These are phyloP conservation scores for Claviceps fusiformis DNA, from an alignment of 2,329 filamentous ascomycete genomes.

Conservation along the genomic window DNA sequence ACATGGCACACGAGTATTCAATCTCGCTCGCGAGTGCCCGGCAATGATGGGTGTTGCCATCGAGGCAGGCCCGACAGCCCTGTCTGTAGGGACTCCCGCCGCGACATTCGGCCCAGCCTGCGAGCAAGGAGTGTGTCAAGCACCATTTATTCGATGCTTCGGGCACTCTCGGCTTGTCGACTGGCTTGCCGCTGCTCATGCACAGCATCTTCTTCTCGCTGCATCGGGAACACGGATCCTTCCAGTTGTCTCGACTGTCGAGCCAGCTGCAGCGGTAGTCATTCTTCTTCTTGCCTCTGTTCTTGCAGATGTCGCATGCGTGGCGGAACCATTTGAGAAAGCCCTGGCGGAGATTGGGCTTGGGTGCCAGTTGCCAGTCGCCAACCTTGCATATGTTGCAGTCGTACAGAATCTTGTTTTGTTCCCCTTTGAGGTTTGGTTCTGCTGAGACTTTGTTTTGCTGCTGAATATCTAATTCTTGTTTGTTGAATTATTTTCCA, in stretches of 20 bases:
- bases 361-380: not conserved
- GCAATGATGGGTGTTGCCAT: slow-evolving; percentile 9
- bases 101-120: slow-evolving; percentile 10
- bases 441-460: not conserved
- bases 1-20: slow-evolving; percentile 13
- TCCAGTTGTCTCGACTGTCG: slow-evolving; percentile 9
- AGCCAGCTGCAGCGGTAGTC: slow-evolving; percentile 12
- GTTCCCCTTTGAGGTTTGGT: too few relatives aligned
- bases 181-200: slow-evolving; percentile 8
- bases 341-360: slow-evolving; percentile 9
- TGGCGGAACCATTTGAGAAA: slow-evolving; percentile 12
- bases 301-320: slow-evolving; percentile 12
- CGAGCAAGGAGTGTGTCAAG: slow-evolving; percentile 3
- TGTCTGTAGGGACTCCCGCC: slow-evolving; percentile 7
- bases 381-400: not conserved
- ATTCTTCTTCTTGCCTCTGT: slow-evolving; percentile 3
- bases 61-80: slow-evolving; percentile 8
- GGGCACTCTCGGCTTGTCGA: slow-evolving; percentile 4
- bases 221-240: slow-evolving; percentile 12
- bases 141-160: slow-evolving; percentile 8
- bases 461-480: not conserved
- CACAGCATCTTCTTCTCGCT: slow-evolving; percentile 8
- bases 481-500: not conserved
- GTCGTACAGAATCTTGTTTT: not conserved
- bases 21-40: slow-evolving; percentile 6